Percentiles rank a stretch among this genome's conserved stretches.
Evolutionary conservation across 306 rosid species (phyloP).

Genomic region (Quercus agrifolia): DNA sequence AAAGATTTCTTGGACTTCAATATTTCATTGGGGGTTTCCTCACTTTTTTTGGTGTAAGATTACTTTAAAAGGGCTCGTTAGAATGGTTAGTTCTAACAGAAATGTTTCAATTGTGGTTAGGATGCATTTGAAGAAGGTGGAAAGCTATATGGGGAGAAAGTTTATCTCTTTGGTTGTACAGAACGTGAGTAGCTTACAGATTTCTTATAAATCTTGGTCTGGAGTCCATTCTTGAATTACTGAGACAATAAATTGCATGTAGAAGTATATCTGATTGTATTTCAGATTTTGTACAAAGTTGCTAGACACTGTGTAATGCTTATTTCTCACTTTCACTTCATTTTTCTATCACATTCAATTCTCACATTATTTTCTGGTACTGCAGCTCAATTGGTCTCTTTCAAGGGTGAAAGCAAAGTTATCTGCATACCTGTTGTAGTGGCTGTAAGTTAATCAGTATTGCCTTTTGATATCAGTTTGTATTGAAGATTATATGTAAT

Average conservation of each 20-base stretch:
- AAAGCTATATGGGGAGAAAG: constrained; percentile 53
- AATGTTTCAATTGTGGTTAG: constrained; percentile 27
- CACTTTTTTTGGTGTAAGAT: not conserved
- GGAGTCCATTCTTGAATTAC: not conserved
- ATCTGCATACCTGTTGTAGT: constrained; percentile 78
- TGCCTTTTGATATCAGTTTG: not conserved
- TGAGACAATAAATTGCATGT: not conserved
- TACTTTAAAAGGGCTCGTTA: not conserved
- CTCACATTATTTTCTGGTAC: constrained; percentile 11
- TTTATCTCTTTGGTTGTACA: constrained; percentile 78
- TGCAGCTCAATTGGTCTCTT: constrained; percentile 77
- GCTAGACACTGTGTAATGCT: not conserved
- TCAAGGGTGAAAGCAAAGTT: constrained; percentile 66
- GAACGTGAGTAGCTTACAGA: constrained; percentile 47
- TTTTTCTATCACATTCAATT: not conserved
- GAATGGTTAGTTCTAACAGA: constrained; percentile 1
- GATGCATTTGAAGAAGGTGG: constrained; percentile 84
- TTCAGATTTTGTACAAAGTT: not conserved
- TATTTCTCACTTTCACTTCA: not conserved
- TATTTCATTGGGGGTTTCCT: not conserved
- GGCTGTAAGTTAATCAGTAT: constrained; percentile 54
- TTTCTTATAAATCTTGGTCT: not conserved
- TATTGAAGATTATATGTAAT: not conserved
- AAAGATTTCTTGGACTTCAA: not conserved
- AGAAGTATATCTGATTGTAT: not conserved